Base-by-base conservation (phyloP, 1,284 basidiomycete species). In the Cutaneotrichosporon mucoides region DNA sequence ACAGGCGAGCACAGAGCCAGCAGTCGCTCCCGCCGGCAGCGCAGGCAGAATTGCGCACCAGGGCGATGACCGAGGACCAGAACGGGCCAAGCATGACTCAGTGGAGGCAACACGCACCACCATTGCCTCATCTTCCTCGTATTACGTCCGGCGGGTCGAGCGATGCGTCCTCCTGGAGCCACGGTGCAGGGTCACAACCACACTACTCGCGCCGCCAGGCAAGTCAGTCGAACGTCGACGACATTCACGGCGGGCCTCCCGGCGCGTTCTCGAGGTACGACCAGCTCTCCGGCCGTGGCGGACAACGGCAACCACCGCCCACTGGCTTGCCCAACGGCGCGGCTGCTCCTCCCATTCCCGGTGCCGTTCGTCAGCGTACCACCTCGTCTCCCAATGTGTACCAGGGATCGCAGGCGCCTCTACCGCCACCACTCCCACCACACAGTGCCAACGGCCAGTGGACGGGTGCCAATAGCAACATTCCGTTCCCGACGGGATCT, bases 41-140 rank as follows among this genome's bases (percentile, higher is more conserved):
- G 57, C 83, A 84, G 55, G 83, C 76, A 16, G 75, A 76, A 82
- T 64, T 75, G 77, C 33, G 77, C 68, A 60, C 70, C 15, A 81
- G 88, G 43, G 86, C 86, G n/a, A 82, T 85, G 64, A 88, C 88
- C 10, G 88, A 90, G 70, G 88, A 88, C 70, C 80, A 82, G 55
- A 85, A 84, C 64, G 85, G 87, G 2, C 80, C 83, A 13, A 79
- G 82, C 15, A 85, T 88, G 79, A 79, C 81, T 1, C 85, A 86
- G 63, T 88, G 88, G 88, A 79, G 85, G 66, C 76, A 80, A 67
- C 79, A 79, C 45, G 83, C 83, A 1, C 86, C 88, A 35, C 83
- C 85, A 16, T 79, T 86, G 45, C 66, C 69, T 3, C 68, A 69
- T 6, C 53, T 73, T 40, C 73, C 73, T n/a, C 68, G 72, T 12